Percentiles rank a stretch among this genome's conserved stretches.
phyloP scores from a whole-genome alignment of 2,329 filamentous ascomycete species.

The Calcarisporium arbuscula region DNA sequence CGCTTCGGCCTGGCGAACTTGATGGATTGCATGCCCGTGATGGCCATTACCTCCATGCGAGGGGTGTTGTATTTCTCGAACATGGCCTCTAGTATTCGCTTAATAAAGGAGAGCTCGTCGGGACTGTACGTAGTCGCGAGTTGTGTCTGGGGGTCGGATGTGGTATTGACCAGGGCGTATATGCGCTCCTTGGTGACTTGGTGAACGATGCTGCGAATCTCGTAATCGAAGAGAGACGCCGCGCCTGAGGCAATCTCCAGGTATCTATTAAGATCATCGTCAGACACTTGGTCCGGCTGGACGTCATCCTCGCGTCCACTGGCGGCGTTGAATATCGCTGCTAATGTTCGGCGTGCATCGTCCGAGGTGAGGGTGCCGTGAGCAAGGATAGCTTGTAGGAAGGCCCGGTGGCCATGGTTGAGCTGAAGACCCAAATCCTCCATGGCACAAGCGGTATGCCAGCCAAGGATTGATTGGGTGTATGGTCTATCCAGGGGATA shows the following conservation, averaged over 20 bases:
- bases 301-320: slow-evolving; percentile 29
- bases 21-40: slow-evolving; percentile 72
- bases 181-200: slow-evolving; percentile 62
- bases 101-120: slow-evolving; percentile 86
- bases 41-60: slow-evolving; percentile 74
- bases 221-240: slow-evolving; percentile 76
- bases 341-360: slow-evolving; percentile 67
- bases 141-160: slow-evolving; percentile 78
- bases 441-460: slow-evolving; percentile 8
- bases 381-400: slow-evolving; percentile 82
- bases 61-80: slow-evolving; percentile 82
- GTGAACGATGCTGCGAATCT: slow-evolving; percentile 70
- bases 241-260: slow-evolving; percentile 64
- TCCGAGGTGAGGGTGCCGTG: slow-evolving; percentile 70
- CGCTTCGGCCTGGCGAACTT: slow-evolving; percentile 54
- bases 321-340: slow-evolving; percentile 63
- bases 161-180: slow-evolving; percentile 82
- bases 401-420: slow-evolving; percentile 69
- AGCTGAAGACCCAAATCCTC: slow-evolving; percentile 23
- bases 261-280: slow-evolving; percentile 61
- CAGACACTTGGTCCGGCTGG: slow-evolving; percentile 56
- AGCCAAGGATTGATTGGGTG: too few relatives aligned
- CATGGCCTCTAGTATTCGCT: slow-evolving; percentile 81
- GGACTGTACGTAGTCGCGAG: slow-evolving; percentile 73
- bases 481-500: neutral